A percentile compares a stretch with the other conserved stretches of the same genome.
Conservation (phyloP, 495 filamentous ascomycete genomes). For the Trichoderma orchidacearum region DNA sequence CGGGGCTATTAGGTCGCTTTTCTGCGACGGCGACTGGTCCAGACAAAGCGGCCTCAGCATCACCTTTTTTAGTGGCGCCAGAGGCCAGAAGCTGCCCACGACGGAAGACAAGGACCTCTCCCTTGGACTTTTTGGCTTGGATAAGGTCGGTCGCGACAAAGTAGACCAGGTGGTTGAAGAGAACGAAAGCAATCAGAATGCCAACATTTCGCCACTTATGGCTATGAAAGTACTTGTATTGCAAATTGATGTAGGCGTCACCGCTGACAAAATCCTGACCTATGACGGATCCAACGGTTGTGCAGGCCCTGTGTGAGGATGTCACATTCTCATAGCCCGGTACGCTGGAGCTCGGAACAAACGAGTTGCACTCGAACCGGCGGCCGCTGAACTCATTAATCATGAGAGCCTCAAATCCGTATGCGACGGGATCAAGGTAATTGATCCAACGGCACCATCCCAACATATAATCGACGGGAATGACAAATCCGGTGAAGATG, state of each 20-base stretch:
- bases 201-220: constrained; percentile 77
- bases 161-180: constrained; percentile 55
- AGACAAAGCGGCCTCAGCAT: constrained; percentile 26
- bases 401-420: constrained; percentile 57
- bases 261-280: constrained; percentile 42
- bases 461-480: constrained; percentile 55
- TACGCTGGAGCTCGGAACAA: constrained; percentile 37
- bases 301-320: constrained; percentile 45
- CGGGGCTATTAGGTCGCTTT: not conserved
- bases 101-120: constrained; percentile 71
- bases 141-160: constrained; percentile 54
- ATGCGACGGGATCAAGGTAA: constrained; percentile 64
- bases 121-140: constrained; percentile 57
- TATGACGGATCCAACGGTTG: constrained; percentile 37
- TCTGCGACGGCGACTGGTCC: not conserved
- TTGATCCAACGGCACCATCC: constrained; percentile 70
- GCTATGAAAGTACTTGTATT: constrained; percentile 44
- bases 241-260: constrained; percentile 39
- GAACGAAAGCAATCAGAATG: constrained; percentile 53
- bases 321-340: constrained; percentile 44
- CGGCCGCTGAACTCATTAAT: constrained; percentile 53
- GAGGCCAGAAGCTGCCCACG: constrained; percentile 45
- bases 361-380: constrained; percentile 30
- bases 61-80: constrained; percentile 31
- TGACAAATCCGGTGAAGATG: constrained; percentile 68